These are phyloP conservation scores for Chlamydomonas sphaeroides DNA, from an alignment of 139 green algal genomes.

Conservation along the genomic window DNA sequence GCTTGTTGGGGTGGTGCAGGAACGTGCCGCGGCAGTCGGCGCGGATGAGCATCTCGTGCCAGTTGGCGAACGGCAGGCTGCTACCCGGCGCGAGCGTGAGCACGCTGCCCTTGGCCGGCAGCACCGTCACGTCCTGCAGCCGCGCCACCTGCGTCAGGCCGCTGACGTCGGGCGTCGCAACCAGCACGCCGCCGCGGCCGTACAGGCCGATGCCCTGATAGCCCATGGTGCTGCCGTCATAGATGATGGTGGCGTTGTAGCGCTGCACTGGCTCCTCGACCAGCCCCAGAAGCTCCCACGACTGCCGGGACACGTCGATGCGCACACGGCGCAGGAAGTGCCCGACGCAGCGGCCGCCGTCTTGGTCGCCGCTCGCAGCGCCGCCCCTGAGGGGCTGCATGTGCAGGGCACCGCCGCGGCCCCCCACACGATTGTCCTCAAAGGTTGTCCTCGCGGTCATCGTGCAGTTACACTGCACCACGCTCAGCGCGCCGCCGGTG, in stretches of 20 bases:
- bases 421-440: background rate
- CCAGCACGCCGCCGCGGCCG: background rate
- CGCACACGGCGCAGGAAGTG: background rate
- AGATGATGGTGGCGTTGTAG: conserved; percentile 35
- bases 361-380: background rate
- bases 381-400: background rate
- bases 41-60: background rate
- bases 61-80: background rate
- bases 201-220: background rate
- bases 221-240: background rate
- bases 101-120: background rate
- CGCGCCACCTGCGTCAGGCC: background rate
- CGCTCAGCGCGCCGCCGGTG: conserved; percentile 14
- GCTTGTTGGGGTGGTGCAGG: too few species aligned
- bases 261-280: background rate
- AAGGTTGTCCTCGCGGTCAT: background rate
- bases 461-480: background rate
- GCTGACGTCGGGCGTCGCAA: background rate
- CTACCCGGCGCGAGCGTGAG: background rate
- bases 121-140: background rate
- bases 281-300: background rate
- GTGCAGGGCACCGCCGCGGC: conserved; percentile 6
- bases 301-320: background rate
- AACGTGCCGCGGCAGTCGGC: background rate
- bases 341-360: background rate